Base-by-base conservation (phyloP, 2,329 filamentous ascomycete species). In the Cordyceps javanica region DNA sequence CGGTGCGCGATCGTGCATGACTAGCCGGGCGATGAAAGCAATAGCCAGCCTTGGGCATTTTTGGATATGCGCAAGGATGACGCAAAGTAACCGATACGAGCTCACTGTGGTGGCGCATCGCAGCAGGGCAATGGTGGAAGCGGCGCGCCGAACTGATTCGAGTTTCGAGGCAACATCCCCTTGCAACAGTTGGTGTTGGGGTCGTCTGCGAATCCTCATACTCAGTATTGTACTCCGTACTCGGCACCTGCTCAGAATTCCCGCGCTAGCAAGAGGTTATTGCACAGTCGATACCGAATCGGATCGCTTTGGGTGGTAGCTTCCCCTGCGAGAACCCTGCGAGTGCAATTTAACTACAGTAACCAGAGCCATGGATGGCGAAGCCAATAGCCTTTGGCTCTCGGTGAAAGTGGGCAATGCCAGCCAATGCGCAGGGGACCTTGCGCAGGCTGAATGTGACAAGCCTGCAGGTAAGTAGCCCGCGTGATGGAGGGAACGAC, bases 1-100 rank as follows among this genome's bases (percentile, higher is more conserved):
- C 48, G n/a, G 38, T 54, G 51, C 51, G 44, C 51, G 51, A 54
- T 54, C 51, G 44, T 45, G 36, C 23, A 53, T 53, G 26, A 23
- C 38, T 32, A 42, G 50, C 23, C 14, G 38, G 46, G n/a, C 50
- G 25, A 58, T 46, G 38, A n/a, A 57, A 48, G 41, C 23, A 34
- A 59, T 55, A 41, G 21, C n/a, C n/a, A n/a, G n/a, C n/a, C n/a
- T n/a, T n/a, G n/a, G n/a, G n/a, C n/a, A n/a, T n/a, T 26, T n/a
- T 9, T 19, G 26, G 13, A 34, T 39, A 38, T 38, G 19, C 16
- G 23, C 56, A 44, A 44, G 49, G 56, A 25, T 58, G 36, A 4
- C 19, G 46, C 48, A 45, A 54, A 48, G 34, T 46, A 19, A n/a
- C n/a, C n/a, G n/a, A n/a, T n/a, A n/a, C n/a, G n/a, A n/a, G n/a